Evolutionary conservation across 2,329 filamentous ascomycete genomes (phyloP).

Genomic region (Monosporascus cannonballus): DNA sequence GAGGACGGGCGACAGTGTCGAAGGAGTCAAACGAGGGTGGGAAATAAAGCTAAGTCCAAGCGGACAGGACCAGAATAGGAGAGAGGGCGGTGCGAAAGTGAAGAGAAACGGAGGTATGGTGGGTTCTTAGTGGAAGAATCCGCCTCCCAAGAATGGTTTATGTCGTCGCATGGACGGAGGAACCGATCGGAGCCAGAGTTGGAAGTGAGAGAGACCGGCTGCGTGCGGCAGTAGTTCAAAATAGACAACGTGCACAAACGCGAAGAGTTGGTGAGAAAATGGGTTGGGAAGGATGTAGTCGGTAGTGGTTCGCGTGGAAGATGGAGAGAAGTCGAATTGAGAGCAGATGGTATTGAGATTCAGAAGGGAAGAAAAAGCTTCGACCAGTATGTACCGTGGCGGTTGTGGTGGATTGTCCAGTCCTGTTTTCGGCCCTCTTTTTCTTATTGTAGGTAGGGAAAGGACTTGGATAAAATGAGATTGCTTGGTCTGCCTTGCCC

Average conservation of each 20-base stretch:
- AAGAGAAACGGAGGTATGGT: constrained; percentile 6
- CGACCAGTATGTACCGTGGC: no score
- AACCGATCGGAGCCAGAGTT: background rate
- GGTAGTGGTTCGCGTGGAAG: constrained; percentile 17
- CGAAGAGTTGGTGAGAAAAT: background rate
- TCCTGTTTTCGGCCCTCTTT: no score
- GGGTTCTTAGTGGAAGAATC: constrained; percentile 1
- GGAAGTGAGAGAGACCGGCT: background rate
- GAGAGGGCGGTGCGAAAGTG: constrained; percentile 1
- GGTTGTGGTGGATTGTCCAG: no score
- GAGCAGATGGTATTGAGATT: background rate
- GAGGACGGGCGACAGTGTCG: constrained; percentile 14
- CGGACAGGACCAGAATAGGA: background rate
- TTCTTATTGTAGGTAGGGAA: no score
- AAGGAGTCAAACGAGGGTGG: constrained; percentile 13
- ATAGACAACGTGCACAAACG: background rate
- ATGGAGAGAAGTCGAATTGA: constrained; percentile 6
- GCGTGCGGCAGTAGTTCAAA: no score
- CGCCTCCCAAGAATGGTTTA: background rate
- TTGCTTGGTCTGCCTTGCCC: no score
- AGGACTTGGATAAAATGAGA: no score
- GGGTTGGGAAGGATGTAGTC: background rate
- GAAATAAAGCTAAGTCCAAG: background rate
- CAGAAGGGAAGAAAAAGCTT: background rate
- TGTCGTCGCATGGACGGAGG: background rate